Evolutionary conservation across 441 rosid species (phyloP).

Genomic region (Pelargonium citronellum): DNA sequence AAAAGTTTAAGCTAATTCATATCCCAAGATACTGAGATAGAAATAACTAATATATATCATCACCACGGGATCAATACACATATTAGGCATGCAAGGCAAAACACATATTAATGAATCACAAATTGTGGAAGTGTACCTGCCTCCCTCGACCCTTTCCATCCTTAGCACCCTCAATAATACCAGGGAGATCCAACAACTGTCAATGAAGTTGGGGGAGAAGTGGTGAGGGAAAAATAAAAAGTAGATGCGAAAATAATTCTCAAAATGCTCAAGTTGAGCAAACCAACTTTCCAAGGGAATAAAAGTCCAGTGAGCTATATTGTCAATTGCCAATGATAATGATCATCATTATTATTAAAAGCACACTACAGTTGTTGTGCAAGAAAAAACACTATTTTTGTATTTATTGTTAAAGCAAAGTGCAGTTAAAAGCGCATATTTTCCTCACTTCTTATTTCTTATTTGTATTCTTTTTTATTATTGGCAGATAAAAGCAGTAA

Average conservation of each 20-base stretch:
- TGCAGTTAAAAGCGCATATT: no score
- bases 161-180: slow-evolving; percentile 98
- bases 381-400: no score
- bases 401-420: no score
- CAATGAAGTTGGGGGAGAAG: slow-evolving; percentile 13
- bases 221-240: background rate
- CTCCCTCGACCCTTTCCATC: slow-evolving; percentile 99
- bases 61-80: background rate
- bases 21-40: background rate
- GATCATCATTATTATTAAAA: no score
- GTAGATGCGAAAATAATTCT: background rate
- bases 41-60: background rate
- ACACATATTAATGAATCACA: background rate
- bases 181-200: slow-evolving; percentile 94
- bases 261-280: background rate
- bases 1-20: background rate
- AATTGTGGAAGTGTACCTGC: slow-evolving; percentile 46
- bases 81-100: no score
- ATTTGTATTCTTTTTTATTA: no score
- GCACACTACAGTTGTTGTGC: no score
- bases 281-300: background rate
- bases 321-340: no score
- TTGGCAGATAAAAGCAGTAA: no score
- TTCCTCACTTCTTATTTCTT: no score
- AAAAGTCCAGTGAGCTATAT: background rate